Base-by-base conservation (phyloP, 805 yeast species). In the Cyberlindnera maritima region DNA sequence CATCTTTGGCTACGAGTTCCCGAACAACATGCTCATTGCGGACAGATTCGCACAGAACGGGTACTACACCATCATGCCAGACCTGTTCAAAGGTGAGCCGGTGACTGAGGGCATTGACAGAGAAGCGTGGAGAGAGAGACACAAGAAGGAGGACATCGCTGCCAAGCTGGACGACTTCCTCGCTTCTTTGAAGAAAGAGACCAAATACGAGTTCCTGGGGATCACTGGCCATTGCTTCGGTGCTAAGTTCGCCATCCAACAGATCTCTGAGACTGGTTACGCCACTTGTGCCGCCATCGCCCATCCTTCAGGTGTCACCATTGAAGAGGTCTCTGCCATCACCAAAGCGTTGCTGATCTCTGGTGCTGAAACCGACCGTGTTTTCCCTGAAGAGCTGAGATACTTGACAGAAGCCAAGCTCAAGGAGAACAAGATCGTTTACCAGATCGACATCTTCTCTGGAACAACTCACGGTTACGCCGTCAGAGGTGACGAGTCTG, bases 171-270 rank as follows among this genome's bases (percentile, higher is more conserved):
- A 73, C 32, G 65, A 63, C 4, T 85, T 76, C 56, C 59, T 84
- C 48, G 56, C 61, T 2, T 60, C 58, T 8, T 64, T 85, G 46
- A 76, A 69, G 49, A 38, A 29, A 18, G 76, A 75, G 46, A 62
- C 65, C 45, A 66, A 66, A n/a, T 77, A 80, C 15, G 63, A 69
- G 44, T 79, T 72, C 55, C 50, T 84, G 19, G 81, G 76, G 35
- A 77, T 79, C 17, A 67, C 84, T 48, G 96, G 97, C 19, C 81
- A 88, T 70, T 89, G 97, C 68, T 89, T 72, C 53, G 97, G 97
- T 62, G 96, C 88, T 34, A 85, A 82, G 65, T 81, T 71, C 56
- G 80, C 77, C 29, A 57, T 85, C 47, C 80, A 75, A 49, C 76
- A 81, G 47, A 63, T 79, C 28, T 62, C 72, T 7, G 59, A 58